Evolutionary conservation across 2,329 filamentous ascomycete species (phyloP).

Genomic region (Paraphaeosphaeria minitans): DNA sequence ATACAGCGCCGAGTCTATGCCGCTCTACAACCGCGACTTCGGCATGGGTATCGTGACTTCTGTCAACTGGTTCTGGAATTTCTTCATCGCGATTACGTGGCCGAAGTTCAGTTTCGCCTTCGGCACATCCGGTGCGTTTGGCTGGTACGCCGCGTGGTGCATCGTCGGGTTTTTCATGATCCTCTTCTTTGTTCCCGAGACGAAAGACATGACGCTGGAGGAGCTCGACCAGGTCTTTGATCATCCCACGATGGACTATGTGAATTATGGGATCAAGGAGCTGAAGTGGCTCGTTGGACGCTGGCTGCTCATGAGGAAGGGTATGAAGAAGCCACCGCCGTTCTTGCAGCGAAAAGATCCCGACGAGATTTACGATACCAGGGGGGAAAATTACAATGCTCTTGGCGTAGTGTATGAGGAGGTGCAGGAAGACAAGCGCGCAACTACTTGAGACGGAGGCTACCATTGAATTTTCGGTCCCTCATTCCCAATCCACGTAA

Average conservation of each 20-base stretch:
- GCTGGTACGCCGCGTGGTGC: conserved; percentile 28
- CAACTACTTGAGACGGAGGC: no score
- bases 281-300: conserved; percentile 19
- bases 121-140: conserved; percentile 18
- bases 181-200: conserved; percentile 26
- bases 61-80: conserved; percentile 29
- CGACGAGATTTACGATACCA: conserved; percentile 15
- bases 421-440: conserved; percentile 9
- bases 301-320: conserved; percentile 18
- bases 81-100: conserved; percentile 27
- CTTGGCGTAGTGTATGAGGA: conserved; percentile 8
- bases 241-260: conserved; percentile 18
- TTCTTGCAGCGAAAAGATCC: conserved; percentile 23
- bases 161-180: conserved; percentile 24
- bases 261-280: conserved; percentile 18
- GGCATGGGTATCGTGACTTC: conserved; percentile 27
- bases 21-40: conserved; percentile 29
- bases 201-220: conserved; percentile 25
- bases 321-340: conserved; percentile 19
- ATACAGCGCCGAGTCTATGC: conserved; percentile 19
- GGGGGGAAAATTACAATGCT: conserved; percentile 13
- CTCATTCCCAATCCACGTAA: no score
- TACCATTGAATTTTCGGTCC: no score
- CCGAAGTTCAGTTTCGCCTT: conserved; percentile 22
- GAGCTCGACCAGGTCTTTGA: conserved; percentile 26